Base-by-base conservation (phyloP, 805 yeast genomes). In the Saccharomycopsis fibuligera region DNA sequence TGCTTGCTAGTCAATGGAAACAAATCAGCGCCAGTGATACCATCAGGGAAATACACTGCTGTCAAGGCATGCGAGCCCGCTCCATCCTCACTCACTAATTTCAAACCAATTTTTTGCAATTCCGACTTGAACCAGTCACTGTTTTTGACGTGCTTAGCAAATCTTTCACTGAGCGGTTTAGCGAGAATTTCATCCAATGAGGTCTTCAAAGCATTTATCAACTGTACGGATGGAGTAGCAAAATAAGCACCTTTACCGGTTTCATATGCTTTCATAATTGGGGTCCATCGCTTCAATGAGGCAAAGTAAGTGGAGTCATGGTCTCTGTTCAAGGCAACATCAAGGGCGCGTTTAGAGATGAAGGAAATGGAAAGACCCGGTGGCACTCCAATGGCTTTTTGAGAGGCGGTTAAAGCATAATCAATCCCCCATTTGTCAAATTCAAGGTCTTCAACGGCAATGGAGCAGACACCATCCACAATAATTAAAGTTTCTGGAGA, bases 151-250 rank as follows among this genome's bases (percentile, higher is more conserved):
- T 90, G 95, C 55, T 73, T 73, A 33, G 71, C 72, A 59, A 86
- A 73, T 63, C 96, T 75, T 47, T 66, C 67, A 51, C 76, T 81
- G 50, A 90, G 67, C 23, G 63, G 57, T 31, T 72, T 70, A 35
- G 74, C 68, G 50, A 87, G 67, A 55, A 89, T 81, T 63, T 86
- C 89, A 49, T 74, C 76, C 56, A 90, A 74, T 3, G 96, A 81
- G 3, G 76, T 84, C 63, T 79, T 79, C 59, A 88, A 74, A 14
- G 96, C 90, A 60, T 85, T 85, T 53, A 91, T 71, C 53, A 85
- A 75, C 68, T 88, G 96, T 41, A 86, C 83, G 0, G 97, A 85
- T n/a, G 96, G 97, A 5, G 97, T 91, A n/a, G 96, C 96, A 62
- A 88, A 91, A 71, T 90, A 93, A 6, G 90, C 86, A 16, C 76